Evolutionary conservation across 257 asterid genomes (phyloP).

Genomic region (Ajuga chamaepitys): DNA sequence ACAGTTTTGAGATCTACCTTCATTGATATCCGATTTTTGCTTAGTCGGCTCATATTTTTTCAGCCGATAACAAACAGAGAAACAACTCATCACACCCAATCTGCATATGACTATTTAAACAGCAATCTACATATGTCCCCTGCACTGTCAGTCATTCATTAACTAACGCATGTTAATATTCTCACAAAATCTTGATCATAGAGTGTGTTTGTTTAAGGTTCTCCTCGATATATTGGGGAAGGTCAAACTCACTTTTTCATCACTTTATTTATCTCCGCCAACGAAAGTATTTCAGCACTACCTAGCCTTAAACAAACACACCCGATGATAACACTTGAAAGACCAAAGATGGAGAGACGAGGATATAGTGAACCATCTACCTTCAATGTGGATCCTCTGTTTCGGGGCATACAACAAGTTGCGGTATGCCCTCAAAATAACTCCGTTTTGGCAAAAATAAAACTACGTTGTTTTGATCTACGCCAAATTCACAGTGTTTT

Average conservation of each 20-base stretch:
- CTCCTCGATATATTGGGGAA: too few relatives aligned
- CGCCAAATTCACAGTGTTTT: too few relatives aligned
- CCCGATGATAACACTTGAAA: background rate
- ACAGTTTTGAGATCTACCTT: slow-evolving; percentile 38
- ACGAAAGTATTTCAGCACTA: too few relatives aligned
- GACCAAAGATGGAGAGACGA: background rate
- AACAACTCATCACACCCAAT: slow-evolving; percentile 45
- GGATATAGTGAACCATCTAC: background rate
- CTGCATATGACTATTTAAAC: slow-evolving; percentile 8
- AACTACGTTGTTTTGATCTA: too few relatives aligned
- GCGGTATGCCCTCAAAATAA: too few relatives aligned
- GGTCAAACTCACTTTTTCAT: too few relatives aligned
- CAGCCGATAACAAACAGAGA: slow-evolving; percentile 31
- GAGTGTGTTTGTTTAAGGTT: too few relatives aligned
- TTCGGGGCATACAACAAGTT: too few relatives aligned
- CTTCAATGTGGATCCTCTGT: too few relatives aligned
- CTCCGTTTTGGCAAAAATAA: too few relatives aligned
- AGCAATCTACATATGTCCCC: slow-evolving; percentile 3
- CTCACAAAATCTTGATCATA: background rate
- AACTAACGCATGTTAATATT: background rate
- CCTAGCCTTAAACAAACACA: too few relatives aligned
- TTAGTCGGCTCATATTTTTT: slow-evolving; percentile 20
- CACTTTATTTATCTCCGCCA: too few relatives aligned
- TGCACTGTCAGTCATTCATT: slow-evolving; percentile 4
- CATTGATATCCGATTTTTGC: slow-evolving; percentile 31